Evolutionary conservation across 352 stramenopile genomes (phyloP), one percentile per base, ranked within the genome.

Genomic region (Pythium dissimile): DNA sequence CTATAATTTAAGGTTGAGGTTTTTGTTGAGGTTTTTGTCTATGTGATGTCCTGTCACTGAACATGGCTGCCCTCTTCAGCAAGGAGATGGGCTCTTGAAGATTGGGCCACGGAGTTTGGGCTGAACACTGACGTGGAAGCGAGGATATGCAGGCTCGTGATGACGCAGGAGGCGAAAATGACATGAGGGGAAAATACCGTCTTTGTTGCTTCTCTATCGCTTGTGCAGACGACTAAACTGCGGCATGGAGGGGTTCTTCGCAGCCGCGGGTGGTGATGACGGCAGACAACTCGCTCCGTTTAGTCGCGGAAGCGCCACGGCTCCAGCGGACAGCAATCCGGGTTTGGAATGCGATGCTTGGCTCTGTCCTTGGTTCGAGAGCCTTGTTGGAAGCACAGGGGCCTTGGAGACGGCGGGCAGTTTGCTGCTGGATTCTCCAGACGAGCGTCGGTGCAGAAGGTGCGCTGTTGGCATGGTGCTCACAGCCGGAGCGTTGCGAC

Each of bases 161-260:
- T 60, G 52, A 60, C 52, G 52, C 38, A 10, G 41, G 7, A 31
- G 28, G 31, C n/a, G 30, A 26, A 42, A 42, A 43, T 5, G 15
- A 18, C n/a, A n/a, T n/a, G n/a, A n/a, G n/a, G n/a, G n/a, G n/a
- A n/a, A n/a, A n/a, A n/a, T n/a, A n/a, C n/a, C n/a, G n/a, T n/a
- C n/a, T n/a, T n/a, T n/a, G n/a, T 37, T 49, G 41, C 46, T 27
- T 34, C 38, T 52, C 76, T 69, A 84, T 62, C 75, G 73, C 47
- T 86, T 86, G 49, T 86, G 69, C 6, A 88, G 64, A 18, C 78
- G 75, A 48, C 78, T 88, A 42, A 85, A 88, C 53, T 77, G 70
- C 43, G 75, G 78, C 60, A 76, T 78, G 31, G 58, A 66, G 26
- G 64, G 43, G 23, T 72, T 86, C 34, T 73, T 71, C 8, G 62